These are phyloP conservation scores for Chlorella sp. DNA, from an alignment of 139 green algal species.

Conservation along the genomic window DNA sequence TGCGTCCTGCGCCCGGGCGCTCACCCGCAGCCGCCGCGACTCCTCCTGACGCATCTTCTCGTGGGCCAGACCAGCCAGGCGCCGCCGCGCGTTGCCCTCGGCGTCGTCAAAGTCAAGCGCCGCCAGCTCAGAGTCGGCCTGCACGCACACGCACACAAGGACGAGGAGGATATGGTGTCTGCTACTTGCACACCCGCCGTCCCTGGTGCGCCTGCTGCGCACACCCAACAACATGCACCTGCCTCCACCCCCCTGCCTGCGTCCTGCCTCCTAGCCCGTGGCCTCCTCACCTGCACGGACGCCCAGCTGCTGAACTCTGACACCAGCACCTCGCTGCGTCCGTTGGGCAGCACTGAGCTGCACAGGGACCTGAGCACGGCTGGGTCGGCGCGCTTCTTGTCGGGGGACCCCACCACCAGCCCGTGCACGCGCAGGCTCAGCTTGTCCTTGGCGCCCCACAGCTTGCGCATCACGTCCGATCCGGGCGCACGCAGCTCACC, in stretches of 20 bases:
- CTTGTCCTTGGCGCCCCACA: constrained; percentile 57
- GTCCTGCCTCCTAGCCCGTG: no score
- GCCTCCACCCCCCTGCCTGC: no score
- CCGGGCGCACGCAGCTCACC: constrained; percentile 80
- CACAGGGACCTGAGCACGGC: constrained; percentile 74
- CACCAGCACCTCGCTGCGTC: constrained; percentile 58
- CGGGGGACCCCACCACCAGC: constrained; percentile 69
- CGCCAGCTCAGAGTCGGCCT: constrained; percentile 35
- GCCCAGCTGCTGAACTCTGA: constrained; percentile 65
- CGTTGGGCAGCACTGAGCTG: constrained; percentile 64
- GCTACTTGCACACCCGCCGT: no score
- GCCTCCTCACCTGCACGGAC: constrained; percentile 45
- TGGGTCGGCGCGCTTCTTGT: constrained; percentile 75
- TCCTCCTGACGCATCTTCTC: constrained; percentile 56
- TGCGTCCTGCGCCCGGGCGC: neutral
- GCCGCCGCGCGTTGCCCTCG: constrained; percentile 51
- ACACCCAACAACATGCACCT: neutral
- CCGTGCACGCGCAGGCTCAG: constrained; percentile 76
- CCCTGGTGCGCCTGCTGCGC: neutral
- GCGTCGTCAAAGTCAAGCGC: constrained; percentile 71
- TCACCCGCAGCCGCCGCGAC: neutral
- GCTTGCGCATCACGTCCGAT: constrained; percentile 75
- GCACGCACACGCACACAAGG: no score
- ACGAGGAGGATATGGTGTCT: no score
- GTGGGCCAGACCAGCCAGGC: constrained; percentile 55